Evolutionary conservation across 2,329 filamentous ascomycete genomes (phyloP).

Genomic region (Blastomyces gilchristii): DNA sequence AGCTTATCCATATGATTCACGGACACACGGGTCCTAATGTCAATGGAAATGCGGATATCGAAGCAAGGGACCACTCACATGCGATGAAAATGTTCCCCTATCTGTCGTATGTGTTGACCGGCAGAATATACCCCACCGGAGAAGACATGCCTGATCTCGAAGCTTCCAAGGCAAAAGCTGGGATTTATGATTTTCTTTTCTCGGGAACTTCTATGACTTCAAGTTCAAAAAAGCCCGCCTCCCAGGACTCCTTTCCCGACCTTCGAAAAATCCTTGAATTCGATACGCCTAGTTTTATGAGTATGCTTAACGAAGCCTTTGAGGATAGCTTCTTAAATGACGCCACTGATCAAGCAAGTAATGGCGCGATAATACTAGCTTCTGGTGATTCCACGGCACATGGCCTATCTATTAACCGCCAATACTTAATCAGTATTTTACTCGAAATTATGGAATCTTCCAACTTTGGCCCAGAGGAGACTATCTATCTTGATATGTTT

Average conservation of each 20-base stretch:
- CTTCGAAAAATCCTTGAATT: constrained; percentile 76
- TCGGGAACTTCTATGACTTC: constrained; percentile 63
- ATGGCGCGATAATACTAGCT: constrained; percentile 42
- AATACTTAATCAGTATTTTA: constrained; percentile 85
- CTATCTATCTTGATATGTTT: constrained; percentile 97
- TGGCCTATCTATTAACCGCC: constrained; percentile 65
- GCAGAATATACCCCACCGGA: constrained; percentile 83
- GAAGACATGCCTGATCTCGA: constrained; percentile 61
- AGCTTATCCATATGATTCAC: constrained; percentile 51
- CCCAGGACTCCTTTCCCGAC: constrained; percentile 71
- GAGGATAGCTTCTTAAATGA: constrained; percentile 91
- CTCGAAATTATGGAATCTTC: constrained; percentile 76
- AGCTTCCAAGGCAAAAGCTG: constrained; percentile 67
- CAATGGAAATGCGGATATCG: constrained; percentile 43
- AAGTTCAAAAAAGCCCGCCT: constrained; percentile 24
- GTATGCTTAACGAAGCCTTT: constrained; percentile 92
- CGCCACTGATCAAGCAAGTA: constrained; percentile 52
- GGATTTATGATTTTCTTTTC: constrained; percentile 89
- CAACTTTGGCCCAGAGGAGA: constrained; percentile 68
- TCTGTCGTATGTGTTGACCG: constrained; percentile 80
- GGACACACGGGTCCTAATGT: constrained; percentile 17
- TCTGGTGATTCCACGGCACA: constrained; percentile 51
- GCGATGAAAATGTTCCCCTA: constrained; percentile 92
- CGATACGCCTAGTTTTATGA: constrained; percentile 85
- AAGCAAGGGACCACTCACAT: constrained; percentile 48